phyloP scores from a whole-genome alignment of 192 early-diverging fungal genomes.

The Podila clonocystis region DNA sequence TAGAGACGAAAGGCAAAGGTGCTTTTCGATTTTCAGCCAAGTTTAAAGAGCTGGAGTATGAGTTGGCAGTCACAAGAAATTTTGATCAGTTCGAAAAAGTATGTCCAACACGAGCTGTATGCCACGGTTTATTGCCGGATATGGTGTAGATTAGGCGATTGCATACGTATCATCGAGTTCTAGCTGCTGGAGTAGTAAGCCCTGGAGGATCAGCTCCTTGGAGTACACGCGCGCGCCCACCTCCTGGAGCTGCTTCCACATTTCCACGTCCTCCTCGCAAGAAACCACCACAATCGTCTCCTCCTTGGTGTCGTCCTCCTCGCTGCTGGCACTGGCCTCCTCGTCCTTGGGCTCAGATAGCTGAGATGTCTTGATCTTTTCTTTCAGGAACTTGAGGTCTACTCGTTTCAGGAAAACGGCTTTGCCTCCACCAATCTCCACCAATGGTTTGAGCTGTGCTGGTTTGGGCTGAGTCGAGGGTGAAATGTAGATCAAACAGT shows the following conservation, averaged over 20 bases:
- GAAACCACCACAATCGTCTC: conserved; percentile 31
- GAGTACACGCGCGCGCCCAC: conserved; percentile 27
- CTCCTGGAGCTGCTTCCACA: conserved; percentile 36
- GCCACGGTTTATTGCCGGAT: too few species aligned
- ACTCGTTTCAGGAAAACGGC: conserved; percentile 24
- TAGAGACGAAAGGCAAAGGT: too few species aligned
- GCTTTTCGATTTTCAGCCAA: too few species aligned
- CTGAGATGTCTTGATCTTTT: conserved; percentile 6
- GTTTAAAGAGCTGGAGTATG: too few species aligned
- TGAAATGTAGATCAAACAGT: conserved; percentile 34
- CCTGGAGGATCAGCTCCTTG: conserved; percentile 26
- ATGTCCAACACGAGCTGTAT: too few species aligned
- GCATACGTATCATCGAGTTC: conserved; percentile 25
- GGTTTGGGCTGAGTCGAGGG: conserved; percentile 25
- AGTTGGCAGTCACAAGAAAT: too few species aligned
- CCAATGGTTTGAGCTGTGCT: conserved; percentile 12
- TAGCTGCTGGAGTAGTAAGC: conserved; percentile 21
- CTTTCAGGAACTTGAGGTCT: conserved; percentile 25
- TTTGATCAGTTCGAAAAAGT: too few species aligned
- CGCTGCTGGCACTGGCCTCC: not conserved
- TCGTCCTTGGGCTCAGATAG: not conserved
- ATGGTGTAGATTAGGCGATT: conserved; percentile 7
- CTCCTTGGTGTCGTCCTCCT: not conserved
- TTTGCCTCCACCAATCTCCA: conserved; percentile 43
- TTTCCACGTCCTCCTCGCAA: conserved; percentile 31